Evolutionary conservation across 2,329 filamentous ascomycete species (phyloP).

Genomic region (Neospermospora avenae): DNA sequence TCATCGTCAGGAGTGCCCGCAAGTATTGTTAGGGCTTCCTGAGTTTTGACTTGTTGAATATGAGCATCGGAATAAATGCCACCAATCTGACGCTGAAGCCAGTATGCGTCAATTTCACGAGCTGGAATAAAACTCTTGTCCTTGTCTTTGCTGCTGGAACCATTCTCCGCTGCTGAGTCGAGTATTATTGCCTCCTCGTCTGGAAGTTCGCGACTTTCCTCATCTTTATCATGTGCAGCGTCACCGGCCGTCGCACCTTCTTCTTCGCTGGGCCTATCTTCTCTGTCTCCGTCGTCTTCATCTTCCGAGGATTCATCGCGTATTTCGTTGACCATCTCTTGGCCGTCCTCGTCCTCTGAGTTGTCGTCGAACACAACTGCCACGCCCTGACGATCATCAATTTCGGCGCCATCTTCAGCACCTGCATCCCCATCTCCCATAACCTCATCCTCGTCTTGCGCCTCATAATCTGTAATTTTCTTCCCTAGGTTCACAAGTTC

Average conservation of each 20-base stretch:
- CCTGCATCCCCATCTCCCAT: constrained; percentile 67
- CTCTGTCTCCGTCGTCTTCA: constrained; percentile 69
- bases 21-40: constrained; percentile 77
- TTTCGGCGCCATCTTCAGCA: constrained; percentile 69
- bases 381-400: constrained; percentile 93
- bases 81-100: constrained; percentile 91
- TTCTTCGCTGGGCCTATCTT: constrained; percentile 53
- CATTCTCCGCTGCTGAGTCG: constrained; percentile 58
- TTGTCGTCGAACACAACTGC: constrained; percentile 96
- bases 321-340: constrained; percentile 76
- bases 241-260: constrained; percentile 49
- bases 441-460: constrained; percentile 91
- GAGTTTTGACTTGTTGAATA: constrained; percentile 88
- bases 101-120: constrained; percentile 94
- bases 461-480: constrained; percentile 98
- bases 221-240: constrained; percentile 45
- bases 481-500: constrained; percentile 94
- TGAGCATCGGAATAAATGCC: constrained; percentile 86
- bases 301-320: constrained; percentile 83
- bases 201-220: constrained; percentile 47
- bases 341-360: constrained; percentile 78
- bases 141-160: constrained; percentile 44
- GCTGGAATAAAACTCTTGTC: constrained; percentile 68
- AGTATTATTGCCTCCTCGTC: constrained; percentile 80
- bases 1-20: constrained; percentile 71